Evolutionary conservation across 768 basidiomycete genomes (phyloP).

Genomic region (Boletus pseudo-olivaceus): DNA sequence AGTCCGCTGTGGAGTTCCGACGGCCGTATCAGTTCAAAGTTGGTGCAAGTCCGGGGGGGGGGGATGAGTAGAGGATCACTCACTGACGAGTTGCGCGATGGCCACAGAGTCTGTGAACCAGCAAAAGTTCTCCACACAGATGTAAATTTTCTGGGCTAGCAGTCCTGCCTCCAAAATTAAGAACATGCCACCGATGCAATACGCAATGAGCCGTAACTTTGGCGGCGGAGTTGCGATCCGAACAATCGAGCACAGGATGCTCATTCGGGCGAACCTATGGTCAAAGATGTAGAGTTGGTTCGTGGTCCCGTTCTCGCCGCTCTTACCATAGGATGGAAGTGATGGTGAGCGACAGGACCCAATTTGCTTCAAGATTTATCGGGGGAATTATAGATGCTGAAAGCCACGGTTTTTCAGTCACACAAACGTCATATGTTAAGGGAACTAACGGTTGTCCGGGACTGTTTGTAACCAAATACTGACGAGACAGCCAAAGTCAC

Average conservation of each 20-base stretch:
- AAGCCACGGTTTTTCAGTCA: not conserved
- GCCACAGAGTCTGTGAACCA: not conserved
- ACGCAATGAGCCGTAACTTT: constrained; percentile 10
- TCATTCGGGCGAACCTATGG: constrained; percentile 25
- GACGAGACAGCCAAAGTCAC: constrained; percentile 17
- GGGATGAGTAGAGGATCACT: not conserved
- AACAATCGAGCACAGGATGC: constrained; percentile 25
- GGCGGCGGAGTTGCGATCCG: constrained; percentile 17
- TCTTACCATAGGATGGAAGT: constrained; percentile 24
- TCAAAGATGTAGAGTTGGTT: not conserved
- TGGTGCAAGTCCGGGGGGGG: not conserved
- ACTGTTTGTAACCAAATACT: constrained; percentile 17
- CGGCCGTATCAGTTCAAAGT: not conserved
- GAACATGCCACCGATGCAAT: constrained; percentile 17
- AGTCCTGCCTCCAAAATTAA: constrained; percentile 13
- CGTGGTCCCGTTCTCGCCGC: too few species aligned
- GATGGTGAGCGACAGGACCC: constrained; percentile 20
- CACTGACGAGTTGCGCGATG: constrained; percentile 25
- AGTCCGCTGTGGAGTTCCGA: not conserved
- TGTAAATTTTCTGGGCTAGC: constrained; percentile 16
- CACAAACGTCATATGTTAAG: not conserved
- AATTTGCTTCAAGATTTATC: not conserved
- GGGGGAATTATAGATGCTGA: not conserved
- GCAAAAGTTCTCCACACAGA: constrained; percentile 9
- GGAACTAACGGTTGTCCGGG: constrained; percentile 8